Evolutionary conservation across 768 basidiomycete genomes (phyloP).

Genomic region (Russula ochroleuca): DNA sequence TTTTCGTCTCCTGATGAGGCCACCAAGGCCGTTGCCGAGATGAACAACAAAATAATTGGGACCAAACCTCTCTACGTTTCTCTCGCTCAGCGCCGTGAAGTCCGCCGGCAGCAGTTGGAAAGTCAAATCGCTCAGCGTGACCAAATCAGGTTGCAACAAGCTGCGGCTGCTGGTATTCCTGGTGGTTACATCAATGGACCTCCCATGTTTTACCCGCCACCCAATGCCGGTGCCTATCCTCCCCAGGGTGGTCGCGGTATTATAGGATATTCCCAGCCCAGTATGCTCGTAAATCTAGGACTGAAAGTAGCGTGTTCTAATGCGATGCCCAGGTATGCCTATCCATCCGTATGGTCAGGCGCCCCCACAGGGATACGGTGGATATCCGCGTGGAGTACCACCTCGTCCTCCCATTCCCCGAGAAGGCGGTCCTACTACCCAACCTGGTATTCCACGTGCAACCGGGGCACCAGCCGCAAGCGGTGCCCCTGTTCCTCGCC

Average conservation of each 20-base stretch:
- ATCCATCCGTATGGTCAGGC: constrained; percentile 68
- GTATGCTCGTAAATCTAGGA: constrained; percentile 44
- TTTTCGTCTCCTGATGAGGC: constrained; percentile 98
- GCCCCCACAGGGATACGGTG: constrained; percentile 69
- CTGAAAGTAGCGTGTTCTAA: constrained; percentile 40
- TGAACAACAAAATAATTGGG: constrained; percentile 99
- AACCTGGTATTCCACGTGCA: constrained; percentile 54
- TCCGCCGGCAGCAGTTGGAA: constrained; percentile 96
- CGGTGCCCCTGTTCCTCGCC: constrained; percentile 53
- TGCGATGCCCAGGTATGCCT: constrained; percentile 69
- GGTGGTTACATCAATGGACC: constrained; percentile 71
- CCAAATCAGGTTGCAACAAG: constrained; percentile 95
- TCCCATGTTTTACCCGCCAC: constrained; percentile 83
- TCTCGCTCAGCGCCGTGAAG: constrained; percentile 95
- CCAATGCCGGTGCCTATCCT: constrained; percentile 73
- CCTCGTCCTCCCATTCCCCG: constrained; percentile 62
- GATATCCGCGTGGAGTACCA: constrained; percentile 57
- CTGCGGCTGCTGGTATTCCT: constrained; percentile 81
- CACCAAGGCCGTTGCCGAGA: constrained; percentile 98
- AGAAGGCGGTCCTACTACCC: constrained; percentile 57
- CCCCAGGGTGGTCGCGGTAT: constrained; percentile 73
- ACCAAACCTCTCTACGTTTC: constrained; percentile 98
- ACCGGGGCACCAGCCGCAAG: constrained; percentile 50
- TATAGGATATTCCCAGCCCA: constrained; percentile 76
- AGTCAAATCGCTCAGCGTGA: constrained; percentile 98